Base-by-base conservation (phyloP, 2,329 filamentous ascomycete species). In the Tolypocladium paradoxum region DNA sequence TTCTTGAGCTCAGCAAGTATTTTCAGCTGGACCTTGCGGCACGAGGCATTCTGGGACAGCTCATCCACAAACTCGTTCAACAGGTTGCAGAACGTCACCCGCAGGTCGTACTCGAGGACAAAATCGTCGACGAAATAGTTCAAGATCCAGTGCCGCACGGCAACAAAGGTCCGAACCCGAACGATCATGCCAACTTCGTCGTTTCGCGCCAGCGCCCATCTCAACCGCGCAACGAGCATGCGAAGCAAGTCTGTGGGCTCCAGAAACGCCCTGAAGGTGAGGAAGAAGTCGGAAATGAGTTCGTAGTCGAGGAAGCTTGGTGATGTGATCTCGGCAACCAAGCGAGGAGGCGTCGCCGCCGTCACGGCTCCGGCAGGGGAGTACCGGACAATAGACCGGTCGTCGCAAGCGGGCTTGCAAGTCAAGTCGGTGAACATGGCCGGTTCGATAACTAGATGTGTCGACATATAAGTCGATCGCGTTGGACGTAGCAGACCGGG, bases 91-190 rank as follows among this genome's bases (percentile, higher is more conserved):
- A 96, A 96, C 18, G 82, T 81, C 6, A 80, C 74, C 9, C 92
- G 84, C 34, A 97, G 75, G 46, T 80, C 74, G 64, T 86, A 84
- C 64, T 91, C 83, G 27, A 85, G 70, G 40, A 95, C 82, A 66
- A 96, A 99, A 65, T 99, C 93, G 65, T 99, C 93, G 53, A 88
- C 79, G 60, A 97, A 99, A 69, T 99, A 99, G 68, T 99, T 99
- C 57, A 99, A 72, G 54, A 97, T 91, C 93, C 93, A 99, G 69
- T 99, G 93, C 53, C 93, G 84, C 46, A 97, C 77, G 8, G 93
- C 93, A 29, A 96, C 93, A 72, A 97, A 99, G 0, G 91, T 95
- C 43, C 93, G 83, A 18, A 99, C 95, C 49, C 92, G 83, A n/a
- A 96, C 93, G 51, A 99, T 89, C 65, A 90, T 88, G 38, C 93